phyloP scores from a whole-genome alignment of 495 filamentous ascomycete genomes.

The Penicillium robsamsonii region DNA sequence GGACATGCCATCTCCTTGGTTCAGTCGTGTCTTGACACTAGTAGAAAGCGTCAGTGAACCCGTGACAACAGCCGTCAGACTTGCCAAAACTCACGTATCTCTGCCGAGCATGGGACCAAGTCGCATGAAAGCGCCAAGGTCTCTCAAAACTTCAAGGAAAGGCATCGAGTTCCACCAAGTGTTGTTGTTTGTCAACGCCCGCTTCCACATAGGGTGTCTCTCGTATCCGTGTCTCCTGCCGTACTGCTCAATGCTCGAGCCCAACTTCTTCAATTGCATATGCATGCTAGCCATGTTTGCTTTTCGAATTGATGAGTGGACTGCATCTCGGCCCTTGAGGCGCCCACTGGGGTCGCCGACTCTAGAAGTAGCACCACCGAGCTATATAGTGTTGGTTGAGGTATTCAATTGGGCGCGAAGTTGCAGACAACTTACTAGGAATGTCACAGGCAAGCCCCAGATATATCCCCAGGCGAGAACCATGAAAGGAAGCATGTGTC shows the following conservation, averaged over 20 bases:
- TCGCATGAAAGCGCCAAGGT: slow-evolving; percentile 68
- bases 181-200: slow-evolving; percentile 72
- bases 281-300: slow-evolving; percentile 75
- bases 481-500: slow-evolving; percentile 93
- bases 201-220: slow-evolving; percentile 59
- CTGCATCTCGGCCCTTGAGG: slow-evolving; percentile 59
- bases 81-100: slow-evolving; percentile 68
- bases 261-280: slow-evolving; percentile 76
- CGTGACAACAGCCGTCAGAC: not conserved
- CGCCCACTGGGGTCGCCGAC: slow-evolving; percentile 88
- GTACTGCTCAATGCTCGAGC: slow-evolving; percentile 64
- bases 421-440: slow-evolving; percentile 52
- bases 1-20: slow-evolving; percentile 82
- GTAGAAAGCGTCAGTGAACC: slow-evolving; percentile 19
- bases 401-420: not conserved
- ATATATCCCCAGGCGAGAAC: slow-evolving; percentile 90
- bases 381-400: slow-evolving; percentile 36
- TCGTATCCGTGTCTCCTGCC: slow-evolving; percentile 60
- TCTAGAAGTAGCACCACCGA: slow-evolving; percentile 82
- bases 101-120: slow-evolving; percentile 83
- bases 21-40: slow-evolving; percentile 80
- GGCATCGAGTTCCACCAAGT: slow-evolving; percentile 70
- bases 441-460: slow-evolving; percentile 71
- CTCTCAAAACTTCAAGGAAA: slow-evolving; percentile 67
- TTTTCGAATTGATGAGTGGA: slow-evolving; percentile 54